Percentiles rank a stretch among this genome's conserved stretches.
Evolutionary conservation across 1,139 yeast species (phyloP).

Genomic region (Debaryomycetaceae sp.): DNA sequence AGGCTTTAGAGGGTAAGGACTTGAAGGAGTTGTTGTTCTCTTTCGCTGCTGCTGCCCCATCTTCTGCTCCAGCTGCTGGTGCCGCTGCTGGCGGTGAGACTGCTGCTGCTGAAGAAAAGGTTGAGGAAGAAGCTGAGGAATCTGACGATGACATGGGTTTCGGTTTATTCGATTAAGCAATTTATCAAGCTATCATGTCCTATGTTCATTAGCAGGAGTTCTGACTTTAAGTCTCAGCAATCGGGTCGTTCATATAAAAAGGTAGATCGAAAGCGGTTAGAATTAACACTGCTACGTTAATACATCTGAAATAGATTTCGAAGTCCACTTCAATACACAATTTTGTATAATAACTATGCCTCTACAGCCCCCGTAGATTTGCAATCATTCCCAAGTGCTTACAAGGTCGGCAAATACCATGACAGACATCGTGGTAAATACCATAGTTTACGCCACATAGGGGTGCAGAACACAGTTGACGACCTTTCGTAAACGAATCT

Average conservation of each 20-base stretch:
- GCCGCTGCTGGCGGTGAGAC: conserved; percentile 57
- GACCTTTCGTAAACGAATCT: too few relatives aligned
- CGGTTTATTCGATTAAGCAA: conserved; percentile 74
- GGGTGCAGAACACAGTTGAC: too few relatives aligned
- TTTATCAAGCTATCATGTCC: not conserved
- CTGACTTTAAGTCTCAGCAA: not conserved
- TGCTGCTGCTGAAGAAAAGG: conserved; percentile 53
- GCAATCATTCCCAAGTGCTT: too few relatives aligned
- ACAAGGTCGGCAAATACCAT: too few relatives aligned
- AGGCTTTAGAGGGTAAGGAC: conserved; percentile 77
- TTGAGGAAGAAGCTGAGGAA: conserved; percentile 57
- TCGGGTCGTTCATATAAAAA: not conserved
- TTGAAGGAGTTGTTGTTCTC: conserved; percentile 73
- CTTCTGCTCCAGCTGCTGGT: conserved; percentile 55
- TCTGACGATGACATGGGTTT: conserved; percentile 77
- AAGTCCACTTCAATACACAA: not conserved
- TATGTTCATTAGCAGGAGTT: not conserved
- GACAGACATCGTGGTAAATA: too few relatives aligned
- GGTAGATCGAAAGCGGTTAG: not conserved
- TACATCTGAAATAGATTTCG: not conserved
- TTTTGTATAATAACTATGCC: not conserved
- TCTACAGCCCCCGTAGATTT: not conserved
- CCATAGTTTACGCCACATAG: too few relatives aligned
- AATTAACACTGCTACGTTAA: not conserved
- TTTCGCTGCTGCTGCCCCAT: conserved; percentile 68